These are phyloP conservation scores for Encephalitozoon hellem DNA, from an alignment of 371 early-diverging fungal species.

Conservation along the genomic window DNA sequence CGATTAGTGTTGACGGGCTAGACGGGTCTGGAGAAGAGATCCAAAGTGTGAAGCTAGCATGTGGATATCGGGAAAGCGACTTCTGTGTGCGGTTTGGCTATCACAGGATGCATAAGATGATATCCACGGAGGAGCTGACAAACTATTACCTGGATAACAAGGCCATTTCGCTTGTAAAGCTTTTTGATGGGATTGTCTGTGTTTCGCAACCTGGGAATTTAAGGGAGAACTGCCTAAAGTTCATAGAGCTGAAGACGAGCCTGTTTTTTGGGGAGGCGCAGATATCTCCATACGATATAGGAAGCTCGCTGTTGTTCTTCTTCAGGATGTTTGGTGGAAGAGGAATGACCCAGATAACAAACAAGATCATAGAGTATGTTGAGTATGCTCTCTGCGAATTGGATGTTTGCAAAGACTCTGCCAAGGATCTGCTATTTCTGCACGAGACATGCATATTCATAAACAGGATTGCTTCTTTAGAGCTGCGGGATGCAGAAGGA, in stretches of 20 bases:
- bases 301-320: neutral
- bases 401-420: neutral
- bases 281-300: neutral
- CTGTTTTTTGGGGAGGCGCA: neutral
- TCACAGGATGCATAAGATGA: neutral
- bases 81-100: neutral
- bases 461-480: neutral
- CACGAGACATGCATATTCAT: neutral
- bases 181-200: neutral
- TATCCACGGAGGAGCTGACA: neutral
- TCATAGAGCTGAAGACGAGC: neutral
- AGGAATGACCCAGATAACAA: neutral
- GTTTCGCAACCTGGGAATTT: neutral
- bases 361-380: constrained; percentile 12
- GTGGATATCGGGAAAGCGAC: neutral
- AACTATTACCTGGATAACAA: neutral
- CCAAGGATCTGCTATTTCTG: neutral
- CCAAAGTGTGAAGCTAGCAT: neutral
- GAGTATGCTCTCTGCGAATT: neutral
- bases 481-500: too few relatives aligned
- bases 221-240: neutral
- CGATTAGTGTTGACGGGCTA: neutral
- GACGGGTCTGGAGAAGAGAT: neutral
- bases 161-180: neutral
- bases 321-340: neutral